These are phyloP conservation scores for Mycena maculata DNA, from an alignment of 768 basidiomycete species.

Conservation along the genomic window DNA sequence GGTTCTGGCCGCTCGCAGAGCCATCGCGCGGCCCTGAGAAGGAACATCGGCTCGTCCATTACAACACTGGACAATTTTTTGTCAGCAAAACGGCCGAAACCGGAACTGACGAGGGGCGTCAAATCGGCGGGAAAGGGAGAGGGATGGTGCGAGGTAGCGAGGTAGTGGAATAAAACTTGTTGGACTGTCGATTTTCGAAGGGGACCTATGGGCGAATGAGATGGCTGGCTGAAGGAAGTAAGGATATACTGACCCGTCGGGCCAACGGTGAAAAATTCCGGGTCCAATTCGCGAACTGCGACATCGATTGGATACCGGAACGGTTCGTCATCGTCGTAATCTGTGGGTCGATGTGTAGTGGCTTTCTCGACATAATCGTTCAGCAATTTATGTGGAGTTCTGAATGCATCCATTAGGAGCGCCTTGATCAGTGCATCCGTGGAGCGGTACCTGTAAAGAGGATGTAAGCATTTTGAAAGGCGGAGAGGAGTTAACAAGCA, in stretches of 20 bases:
- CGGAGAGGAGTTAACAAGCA: background rate
- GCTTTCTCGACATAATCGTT: background rate
- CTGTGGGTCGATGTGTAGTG: background rate
- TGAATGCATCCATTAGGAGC: background rate
- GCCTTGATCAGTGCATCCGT: conserved; percentile 21
- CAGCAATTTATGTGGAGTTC: conserved; percentile 1
- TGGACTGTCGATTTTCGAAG: background rate
- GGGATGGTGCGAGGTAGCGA: background rate
- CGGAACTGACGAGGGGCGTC: background rate
- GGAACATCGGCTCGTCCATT: conserved; percentile 14
- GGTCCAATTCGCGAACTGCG: background rate
- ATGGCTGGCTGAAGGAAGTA: background rate
- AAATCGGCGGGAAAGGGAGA: background rate
- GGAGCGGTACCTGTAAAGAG: conserved; percentile 16
- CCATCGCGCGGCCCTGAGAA: conserved; percentile 9
- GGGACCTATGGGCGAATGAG: background rate
- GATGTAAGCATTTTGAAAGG: background rate
- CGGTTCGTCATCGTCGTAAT: background rate
- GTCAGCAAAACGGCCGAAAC: background rate
- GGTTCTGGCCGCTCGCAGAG: background rate
- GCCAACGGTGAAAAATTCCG: background rate
- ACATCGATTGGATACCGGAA: background rate
- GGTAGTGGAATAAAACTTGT: conserved; percentile 2
- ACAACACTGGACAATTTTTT: background rate
- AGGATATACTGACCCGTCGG: background rate